phyloP scores from a whole-genome alignment of 2,329 filamentous ascomycete genomes.

The Metarhizium rileyi region DNA sequence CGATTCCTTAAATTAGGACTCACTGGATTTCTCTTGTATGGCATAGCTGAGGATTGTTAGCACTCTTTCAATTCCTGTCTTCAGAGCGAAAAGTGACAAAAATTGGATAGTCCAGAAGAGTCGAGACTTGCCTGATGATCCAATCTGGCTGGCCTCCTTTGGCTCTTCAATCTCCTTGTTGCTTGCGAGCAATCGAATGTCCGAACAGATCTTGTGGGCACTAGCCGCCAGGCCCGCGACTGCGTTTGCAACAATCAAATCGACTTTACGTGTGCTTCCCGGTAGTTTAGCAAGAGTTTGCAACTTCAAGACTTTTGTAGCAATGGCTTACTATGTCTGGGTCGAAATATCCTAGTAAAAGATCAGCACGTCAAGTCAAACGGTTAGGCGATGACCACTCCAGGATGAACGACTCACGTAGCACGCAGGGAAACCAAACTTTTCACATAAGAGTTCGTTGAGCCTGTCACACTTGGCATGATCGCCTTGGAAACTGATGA shows the following conservation, averaged over 20 bases:
- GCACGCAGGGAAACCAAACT: slow-evolving; percentile 40
- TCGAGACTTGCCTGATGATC: too few relatives aligned
- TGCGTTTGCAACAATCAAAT: slow-evolving; percentile 72
- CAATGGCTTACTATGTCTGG: too few relatives aligned
- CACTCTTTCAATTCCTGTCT: too few relatives aligned
- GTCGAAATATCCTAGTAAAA: slow-evolving; percentile 55
- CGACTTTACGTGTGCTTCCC: slow-evolving; percentile 75
- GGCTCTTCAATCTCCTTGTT: slow-evolving; percentile 83
- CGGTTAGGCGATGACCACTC: too few relatives aligned
- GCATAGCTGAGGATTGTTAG: too few relatives aligned
- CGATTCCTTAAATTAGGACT: background rate
- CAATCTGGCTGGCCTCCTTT: slow-evolving; percentile 72
- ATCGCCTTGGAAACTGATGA: too few relatives aligned
- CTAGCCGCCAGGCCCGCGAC: slow-evolving; percentile 71
- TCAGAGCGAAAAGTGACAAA: too few relatives aligned
- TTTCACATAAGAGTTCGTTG: slow-evolving; percentile 46
- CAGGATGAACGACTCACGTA: too few relatives aligned
- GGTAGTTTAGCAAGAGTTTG: too few relatives aligned
- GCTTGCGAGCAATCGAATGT: slow-evolving; percentile 64
- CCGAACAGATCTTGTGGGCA: slow-evolving; percentile 57
- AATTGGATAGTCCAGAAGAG: too few relatives aligned
- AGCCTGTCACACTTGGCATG: slow-evolving; percentile 40
- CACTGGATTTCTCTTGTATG: slow-evolving; percentile 12
- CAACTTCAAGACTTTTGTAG: too few relatives aligned
- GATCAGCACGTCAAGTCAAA: too few relatives aligned